These are phyloP conservation scores for Carex sylvatica DNA, from an alignment of 202 grass and related monocot genomes.

Conservation along the genomic window DNA sequence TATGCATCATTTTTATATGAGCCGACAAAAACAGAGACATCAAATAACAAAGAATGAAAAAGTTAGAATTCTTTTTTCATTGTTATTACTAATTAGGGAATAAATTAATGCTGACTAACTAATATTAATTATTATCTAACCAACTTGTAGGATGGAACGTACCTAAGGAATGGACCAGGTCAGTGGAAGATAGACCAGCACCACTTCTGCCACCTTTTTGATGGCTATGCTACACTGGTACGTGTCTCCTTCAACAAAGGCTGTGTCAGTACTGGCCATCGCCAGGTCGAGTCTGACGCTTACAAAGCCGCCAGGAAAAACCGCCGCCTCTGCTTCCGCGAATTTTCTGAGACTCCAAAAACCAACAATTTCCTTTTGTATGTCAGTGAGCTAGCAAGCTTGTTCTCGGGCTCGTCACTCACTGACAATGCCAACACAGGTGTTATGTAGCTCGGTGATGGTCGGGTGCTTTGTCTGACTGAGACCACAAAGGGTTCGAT, in stretches of 20 bases:
- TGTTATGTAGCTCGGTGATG: no score
- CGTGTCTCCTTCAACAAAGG: constrained; percentile 69
- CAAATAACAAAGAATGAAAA: no score
- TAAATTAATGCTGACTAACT: no score
- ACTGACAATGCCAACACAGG: no score
- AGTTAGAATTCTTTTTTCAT: no score
- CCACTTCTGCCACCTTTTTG: constrained; percentile 93
- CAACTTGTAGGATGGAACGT: constrained; percentile 73
- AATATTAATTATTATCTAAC: no score
- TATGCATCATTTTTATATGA: constrained; percentile 5
- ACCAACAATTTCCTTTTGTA: constrained; percentile 39
- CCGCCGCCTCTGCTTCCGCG: constrained; percentile 78
- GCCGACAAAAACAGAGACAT: no score
- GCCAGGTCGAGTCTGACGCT: constrained; percentile 88
- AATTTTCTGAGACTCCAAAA: constrained; percentile 93
- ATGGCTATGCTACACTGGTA: constrained; percentile 93
- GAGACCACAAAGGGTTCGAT: no score
- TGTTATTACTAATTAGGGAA: no score
- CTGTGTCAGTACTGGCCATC: constrained; percentile 49
- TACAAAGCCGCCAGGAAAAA: constrained; percentile 78
- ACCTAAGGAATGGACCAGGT: constrained; percentile 89
- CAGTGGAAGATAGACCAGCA: constrained; percentile 86
- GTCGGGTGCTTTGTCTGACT: no score
- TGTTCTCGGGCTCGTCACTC: no score
- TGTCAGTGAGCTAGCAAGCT: constrained; percentile 57